Conservation (phyloP, 1,284 basidiomycete species). For the Marasmius fiardii region DNA sequence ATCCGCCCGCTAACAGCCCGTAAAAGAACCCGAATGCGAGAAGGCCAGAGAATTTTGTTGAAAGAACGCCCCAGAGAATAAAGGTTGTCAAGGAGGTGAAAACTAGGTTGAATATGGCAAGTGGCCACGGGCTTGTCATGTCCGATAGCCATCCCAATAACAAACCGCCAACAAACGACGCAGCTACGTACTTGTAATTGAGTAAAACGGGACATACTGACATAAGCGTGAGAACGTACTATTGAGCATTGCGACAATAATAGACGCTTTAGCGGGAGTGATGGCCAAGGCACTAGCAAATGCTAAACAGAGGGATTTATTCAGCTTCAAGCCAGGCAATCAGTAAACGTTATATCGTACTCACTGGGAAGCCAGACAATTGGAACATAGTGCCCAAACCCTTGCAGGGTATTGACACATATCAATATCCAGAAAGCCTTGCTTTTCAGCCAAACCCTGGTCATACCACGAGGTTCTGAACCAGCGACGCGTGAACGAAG, state of each 20-base stretch:
- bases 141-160: conserved; percentile 34
- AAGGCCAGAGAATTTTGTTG: conserved; percentile 29
- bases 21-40: conserved; percentile 31
- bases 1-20: conserved; percentile 33
- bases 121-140: conserved; percentile 29
- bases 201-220: too few relatives aligned
- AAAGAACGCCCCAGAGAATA: conserved; percentile 36
- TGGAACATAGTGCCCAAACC: conserved; percentile 31
- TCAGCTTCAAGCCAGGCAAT: too few relatives aligned
- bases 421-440: conserved; percentile 27
- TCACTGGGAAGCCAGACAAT: conserved; percentile 32
- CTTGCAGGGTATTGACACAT: conserved; percentile 31
- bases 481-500: conserved; percentile 18
- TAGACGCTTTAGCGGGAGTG: conserved; percentile 21
- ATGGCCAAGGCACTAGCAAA: conserved; percentile 29
- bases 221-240: conserved; percentile 17
- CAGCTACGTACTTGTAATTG: conserved; percentile 15
- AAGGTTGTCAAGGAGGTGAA: conserved; percentile 30
- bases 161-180: conserved; percentile 29
- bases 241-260: conserved; percentile 26
- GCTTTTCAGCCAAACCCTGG: conserved; percentile 22
- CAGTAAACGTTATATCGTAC: too few relatives aligned
- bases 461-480: conserved; percentile 15
- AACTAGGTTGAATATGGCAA: conserved; percentile 27
- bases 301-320: conserved; percentile 25